Evolutionary conservation across 805 yeast species (phyloP), one percentile per base, ranked within the genome.

Genomic region (Zygoascus biomembranicola): DNA sequence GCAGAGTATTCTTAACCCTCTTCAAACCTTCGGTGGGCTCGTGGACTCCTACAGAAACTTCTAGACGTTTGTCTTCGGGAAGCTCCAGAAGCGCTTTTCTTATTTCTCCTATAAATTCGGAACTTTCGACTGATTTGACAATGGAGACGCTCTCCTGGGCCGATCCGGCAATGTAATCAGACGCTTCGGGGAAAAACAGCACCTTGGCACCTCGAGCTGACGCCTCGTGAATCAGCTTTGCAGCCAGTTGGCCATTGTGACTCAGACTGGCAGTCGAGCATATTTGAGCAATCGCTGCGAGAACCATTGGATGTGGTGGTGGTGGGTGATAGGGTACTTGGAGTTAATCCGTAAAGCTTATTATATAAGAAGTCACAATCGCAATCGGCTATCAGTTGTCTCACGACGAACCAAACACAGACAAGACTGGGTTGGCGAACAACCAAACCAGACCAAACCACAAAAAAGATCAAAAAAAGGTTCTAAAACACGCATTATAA

Each of bases 131-230:
- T 13, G 77, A 55, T 43, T 73, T 64, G 0, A 85, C 89, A n/a
- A 92, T 69, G 28, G 71, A 59, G 51, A 75, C 73, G 0, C 95
- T 82, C 59, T 88, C 90, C 0, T 61, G 66, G 1, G 90, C 84
- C 63, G 80, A 80, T 51, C 79, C 73, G 51, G 80, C 74, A 42
- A 92, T 76, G 66, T 89, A 92, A 66, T 92, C 98, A 4, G 94
- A 77, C 0, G 98, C 98, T 66, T 92, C 99, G 1, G 98, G 98
- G 46, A 92, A 76, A 63, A 94, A 89, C 5, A 94, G 72, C 2
- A 88, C 80, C 57, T 77, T 74, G 13, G 85, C 90, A 2, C 84
- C 78, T 14, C 74, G 65, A 1, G 69, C 69, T 0, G 85, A 77
- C 0, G 98, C 96, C 51, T 73, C 68, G n/a, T 70, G 65, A 16